These are phyloP conservation scores for Periconia digitata DNA, from an alignment of 2,329 filamentous ascomycete species.

Conservation along the genomic window DNA sequence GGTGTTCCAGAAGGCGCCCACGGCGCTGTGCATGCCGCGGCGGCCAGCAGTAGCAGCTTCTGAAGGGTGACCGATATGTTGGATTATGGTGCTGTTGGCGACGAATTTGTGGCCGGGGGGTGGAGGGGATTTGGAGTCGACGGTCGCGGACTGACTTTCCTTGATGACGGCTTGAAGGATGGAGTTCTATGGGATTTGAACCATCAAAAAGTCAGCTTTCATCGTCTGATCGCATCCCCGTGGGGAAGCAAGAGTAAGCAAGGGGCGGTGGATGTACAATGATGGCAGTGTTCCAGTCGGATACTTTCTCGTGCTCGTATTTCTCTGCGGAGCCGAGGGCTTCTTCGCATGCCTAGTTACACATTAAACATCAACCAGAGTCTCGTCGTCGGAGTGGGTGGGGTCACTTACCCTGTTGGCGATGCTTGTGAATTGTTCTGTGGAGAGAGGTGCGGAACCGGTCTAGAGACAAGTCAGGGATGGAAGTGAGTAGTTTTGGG, in stretches of 20 bases:
- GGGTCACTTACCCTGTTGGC: slow-evolving; percentile 27
- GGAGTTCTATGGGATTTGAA: slow-evolving; percentile 57
- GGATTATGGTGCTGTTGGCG: slow-evolving; percentile 97
- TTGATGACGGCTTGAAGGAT: slow-evolving; percentile 78
- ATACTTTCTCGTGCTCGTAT: slow-evolving; percentile 86
- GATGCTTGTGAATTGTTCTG: slow-evolving; percentile 34
- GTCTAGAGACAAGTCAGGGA: slow-evolving; percentile 13
- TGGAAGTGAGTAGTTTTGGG: neutral
- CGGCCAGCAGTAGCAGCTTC: slow-evolving; percentile 69
- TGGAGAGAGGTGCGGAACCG: slow-evolving; percentile 28
- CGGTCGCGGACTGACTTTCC: slow-evolving; percentile 65
- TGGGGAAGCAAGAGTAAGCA: slow-evolving; percentile 1
- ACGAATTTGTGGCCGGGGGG: slow-evolving; percentile 84
- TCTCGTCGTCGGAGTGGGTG: neutral
- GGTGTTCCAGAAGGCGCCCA: slow-evolving; percentile 86
- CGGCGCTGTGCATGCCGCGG: slow-evolving; percentile 86
- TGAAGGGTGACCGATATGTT: slow-evolving; percentile 64
- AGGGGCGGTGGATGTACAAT: slow-evolving; percentile 64
- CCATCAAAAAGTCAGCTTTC: neutral
- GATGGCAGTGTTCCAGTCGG: slow-evolving; percentile 87
- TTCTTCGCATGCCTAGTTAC: slow-evolving; percentile 74
- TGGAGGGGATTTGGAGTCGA: slow-evolving; percentile 46
- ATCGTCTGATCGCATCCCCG: too few relatives aligned
- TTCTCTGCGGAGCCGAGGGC: slow-evolving; percentile 72
- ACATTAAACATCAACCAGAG: slow-evolving; percentile 5